These are phyloP conservation scores for Zizania palustris DNA, from an alignment of 202 grass and related monocot species.

Conservation along the genomic window DNA sequence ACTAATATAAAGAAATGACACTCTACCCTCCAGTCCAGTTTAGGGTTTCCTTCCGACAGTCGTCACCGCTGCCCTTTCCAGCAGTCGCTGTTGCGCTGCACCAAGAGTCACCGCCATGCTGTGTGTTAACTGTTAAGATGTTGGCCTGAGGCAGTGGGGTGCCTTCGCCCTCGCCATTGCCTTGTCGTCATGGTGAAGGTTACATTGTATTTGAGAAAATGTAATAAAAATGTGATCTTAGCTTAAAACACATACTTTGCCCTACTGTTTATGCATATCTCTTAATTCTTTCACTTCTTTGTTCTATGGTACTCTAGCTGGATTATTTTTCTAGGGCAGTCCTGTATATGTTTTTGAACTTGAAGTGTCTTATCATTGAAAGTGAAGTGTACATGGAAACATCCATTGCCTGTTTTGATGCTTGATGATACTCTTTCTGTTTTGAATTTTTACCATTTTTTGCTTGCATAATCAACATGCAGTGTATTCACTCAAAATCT, in stretches of 20 bases:
- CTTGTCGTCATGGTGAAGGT: neutral
- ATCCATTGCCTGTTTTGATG: neutral
- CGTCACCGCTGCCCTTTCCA: no score
- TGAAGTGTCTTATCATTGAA: neutral
- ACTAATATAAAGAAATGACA: no score
- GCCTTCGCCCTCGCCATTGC: no score
- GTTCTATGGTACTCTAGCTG: neutral
- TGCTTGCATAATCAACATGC: neutral
- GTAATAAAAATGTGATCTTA: neutral
- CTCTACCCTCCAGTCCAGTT: no score
- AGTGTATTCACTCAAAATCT: neutral
- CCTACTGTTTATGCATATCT: neutral
- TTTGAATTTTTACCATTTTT: neutral
- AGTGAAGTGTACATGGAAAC: neutral
- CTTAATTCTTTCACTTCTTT: neutral
- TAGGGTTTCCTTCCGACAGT: no score
- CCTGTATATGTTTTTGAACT: neutral
- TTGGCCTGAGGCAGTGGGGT: no score
- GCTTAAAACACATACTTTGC: neutral
- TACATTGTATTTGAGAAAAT: neutral
- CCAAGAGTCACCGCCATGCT: no score
- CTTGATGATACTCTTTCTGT: neutral
- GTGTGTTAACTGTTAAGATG: no score
- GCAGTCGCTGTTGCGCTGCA: no score
- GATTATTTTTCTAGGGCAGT: neutral